phyloP scores from a whole-genome alignment of 2,329 filamentous ascomycete genomes.

The Onygenales sp. region DNA sequence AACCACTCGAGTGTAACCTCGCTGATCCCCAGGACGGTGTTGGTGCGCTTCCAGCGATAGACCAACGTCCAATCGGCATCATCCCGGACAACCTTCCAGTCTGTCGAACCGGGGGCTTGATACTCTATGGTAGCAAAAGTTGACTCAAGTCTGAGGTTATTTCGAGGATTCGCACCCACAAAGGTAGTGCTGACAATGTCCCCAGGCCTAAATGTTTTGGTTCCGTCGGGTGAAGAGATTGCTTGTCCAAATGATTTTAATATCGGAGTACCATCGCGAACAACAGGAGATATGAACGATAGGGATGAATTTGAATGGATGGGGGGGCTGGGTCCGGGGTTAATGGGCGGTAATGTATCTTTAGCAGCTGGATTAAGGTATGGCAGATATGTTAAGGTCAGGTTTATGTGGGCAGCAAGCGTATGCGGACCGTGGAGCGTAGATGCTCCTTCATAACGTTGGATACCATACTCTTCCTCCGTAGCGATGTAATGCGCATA shows the following conservation, averaged over 20 bases:
- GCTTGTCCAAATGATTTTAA: slow-evolving; percentile 64
- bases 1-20: slow-evolving; percentile 76
- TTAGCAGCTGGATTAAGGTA: slow-evolving; percentile 46
- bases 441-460: slow-evolving; percentile 91
- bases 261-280: slow-evolving; percentile 59
- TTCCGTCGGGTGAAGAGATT: slow-evolving; percentile 43
- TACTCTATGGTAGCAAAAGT: slow-evolving; percentile 72
- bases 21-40: slow-evolving; percentile 60
- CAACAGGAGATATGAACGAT: slow-evolving; percentile 70
- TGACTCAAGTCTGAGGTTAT: slow-evolving; percentile 68
- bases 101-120: slow-evolving; percentile 32
- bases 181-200: slow-evolving; percentile 59
- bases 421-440: slow-evolving; percentile 80
- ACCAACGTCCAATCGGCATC: slow-evolving; percentile 79
- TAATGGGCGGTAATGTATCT: slow-evolving; percentile 35
- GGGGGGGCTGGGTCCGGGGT: slow-evolving; percentile 56
- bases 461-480: slow-evolving; percentile 68
- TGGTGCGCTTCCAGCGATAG: slow-evolving; percentile 68
- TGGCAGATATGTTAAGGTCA: slow-evolving; percentile 62
- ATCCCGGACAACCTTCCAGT: slow-evolving; percentile 59
- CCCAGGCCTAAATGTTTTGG: slow-evolving; percentile 49
- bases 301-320: slow-evolving; percentile 69
- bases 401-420: slow-evolving; percentile 77
- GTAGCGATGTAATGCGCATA: slow-evolving; percentile 80
- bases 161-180: slow-evolving; percentile 80